These are phyloP conservation scores for Trematosphaeria pertusa DNA, from an alignment of 2,329 filamentous ascomycete species.

Conservation along the genomic window DNA sequence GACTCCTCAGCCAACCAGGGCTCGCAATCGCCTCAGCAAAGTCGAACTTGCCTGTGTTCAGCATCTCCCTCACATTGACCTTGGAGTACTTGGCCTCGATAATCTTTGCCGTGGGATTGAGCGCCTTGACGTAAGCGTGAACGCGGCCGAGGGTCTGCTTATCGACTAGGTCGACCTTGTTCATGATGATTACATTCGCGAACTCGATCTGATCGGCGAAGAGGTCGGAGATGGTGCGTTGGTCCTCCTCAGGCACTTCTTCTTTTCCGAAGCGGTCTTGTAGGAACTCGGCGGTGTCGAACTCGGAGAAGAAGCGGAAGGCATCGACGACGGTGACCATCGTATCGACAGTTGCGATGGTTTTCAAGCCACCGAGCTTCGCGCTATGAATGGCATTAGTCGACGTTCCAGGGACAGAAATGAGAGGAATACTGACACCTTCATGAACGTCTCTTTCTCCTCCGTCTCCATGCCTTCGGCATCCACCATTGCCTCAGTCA, in stretches of 20 bases:
- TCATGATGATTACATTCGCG: constrained; percentile 74
- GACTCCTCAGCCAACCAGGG: constrained; percentile 73
- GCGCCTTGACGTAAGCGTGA: constrained; percentile 61
- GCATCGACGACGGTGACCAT: constrained; percentile 76
- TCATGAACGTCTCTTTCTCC: constrained; percentile 53
- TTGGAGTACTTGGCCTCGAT: constrained; percentile 66
- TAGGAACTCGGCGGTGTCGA: constrained; percentile 72
- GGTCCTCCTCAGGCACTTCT: constrained; percentile 68
- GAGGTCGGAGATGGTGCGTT: constrained; percentile 75
- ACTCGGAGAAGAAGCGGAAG: constrained; percentile 75
- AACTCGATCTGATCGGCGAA: constrained; percentile 83
- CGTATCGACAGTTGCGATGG: constrained; percentile 71
- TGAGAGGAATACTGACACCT: constrained; percentile 49
- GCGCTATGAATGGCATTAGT: constrained; percentile 27
- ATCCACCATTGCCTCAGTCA: constrained; percentile 56
- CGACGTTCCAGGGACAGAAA: not conserved
- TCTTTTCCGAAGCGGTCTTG: constrained; percentile 66
- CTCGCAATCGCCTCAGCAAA: constrained; percentile 69
- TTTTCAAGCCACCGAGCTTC: constrained; percentile 66
- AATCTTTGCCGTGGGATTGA: constrained; percentile 72
- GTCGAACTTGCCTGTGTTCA: constrained; percentile 71
- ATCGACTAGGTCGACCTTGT: constrained; percentile 71
- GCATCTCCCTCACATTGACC: constrained; percentile 67
- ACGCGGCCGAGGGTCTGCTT: constrained; percentile 56
- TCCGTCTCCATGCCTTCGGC: constrained; percentile 51